Conservation (phyloP, 148 eudicot genomes). For the Hydrangea macrophylla region DNA sequence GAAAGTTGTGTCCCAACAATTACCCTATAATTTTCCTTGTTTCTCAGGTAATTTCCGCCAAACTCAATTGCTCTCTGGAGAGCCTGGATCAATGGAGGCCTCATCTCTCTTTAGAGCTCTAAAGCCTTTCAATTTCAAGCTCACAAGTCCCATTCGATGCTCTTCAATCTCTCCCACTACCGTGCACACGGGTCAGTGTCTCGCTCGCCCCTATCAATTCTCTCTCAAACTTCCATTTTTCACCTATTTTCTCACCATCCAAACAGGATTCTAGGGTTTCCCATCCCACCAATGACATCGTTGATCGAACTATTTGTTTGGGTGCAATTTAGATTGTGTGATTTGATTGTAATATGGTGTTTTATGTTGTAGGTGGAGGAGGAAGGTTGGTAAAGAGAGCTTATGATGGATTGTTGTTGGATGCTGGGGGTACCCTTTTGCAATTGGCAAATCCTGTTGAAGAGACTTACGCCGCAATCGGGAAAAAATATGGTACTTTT, state of each 20-base stretch:
- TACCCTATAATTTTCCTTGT: too few relatives aligned
- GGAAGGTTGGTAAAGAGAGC: constrained; percentile 37
- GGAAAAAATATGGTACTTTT: constrained; percentile 67
- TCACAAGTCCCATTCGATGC: constrained; percentile 23
- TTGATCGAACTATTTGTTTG: background rate
- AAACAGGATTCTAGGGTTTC: background rate
- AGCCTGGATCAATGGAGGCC: constrained; percentile 27
- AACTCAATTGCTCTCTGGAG: background rate
- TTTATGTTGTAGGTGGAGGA: constrained; percentile 27
- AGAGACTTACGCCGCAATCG: constrained; percentile 65
- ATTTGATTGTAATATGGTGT: background rate
- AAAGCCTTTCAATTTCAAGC: constrained; percentile 27
- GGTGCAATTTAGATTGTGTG: background rate
- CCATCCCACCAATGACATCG: background rate
- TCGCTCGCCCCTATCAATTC: background rate
- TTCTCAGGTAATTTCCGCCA: background rate
- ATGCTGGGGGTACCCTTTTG: constrained; percentile 96
- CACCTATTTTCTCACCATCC: background rate
- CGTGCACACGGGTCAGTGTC: constrained; percentile 39
- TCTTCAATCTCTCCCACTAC: constrained; percentile 35
- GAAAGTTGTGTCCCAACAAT: too few relatives aligned
- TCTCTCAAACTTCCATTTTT: background rate
- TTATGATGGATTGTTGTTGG: constrained; percentile 84
- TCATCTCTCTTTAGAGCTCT: constrained; percentile 29
- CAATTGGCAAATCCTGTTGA: constrained; percentile 85